Percentiles rank a stretch among this genome's conserved stretches.
phyloP scores from a whole-genome alignment of 177 flowering plant species.

The Vitis hybrid region DNA sequence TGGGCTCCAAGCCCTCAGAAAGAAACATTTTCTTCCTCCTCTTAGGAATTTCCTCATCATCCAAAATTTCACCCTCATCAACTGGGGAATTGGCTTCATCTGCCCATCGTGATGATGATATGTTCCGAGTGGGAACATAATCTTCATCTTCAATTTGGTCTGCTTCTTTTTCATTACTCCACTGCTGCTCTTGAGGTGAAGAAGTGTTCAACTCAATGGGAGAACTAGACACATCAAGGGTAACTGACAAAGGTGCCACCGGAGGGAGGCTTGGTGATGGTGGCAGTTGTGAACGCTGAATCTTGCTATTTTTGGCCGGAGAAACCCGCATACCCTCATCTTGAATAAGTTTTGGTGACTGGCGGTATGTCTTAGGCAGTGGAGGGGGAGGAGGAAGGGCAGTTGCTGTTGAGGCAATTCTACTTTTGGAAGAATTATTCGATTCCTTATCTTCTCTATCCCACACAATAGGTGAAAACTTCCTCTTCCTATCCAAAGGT shows the following conservation, averaged over 20 bases:
- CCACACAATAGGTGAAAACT: slow-evolving; percentile 91
- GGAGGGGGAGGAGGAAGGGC: slow-evolving; percentile 49
- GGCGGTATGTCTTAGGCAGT: slow-evolving; percentile 28
- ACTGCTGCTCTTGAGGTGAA: slow-evolving; percentile 26
- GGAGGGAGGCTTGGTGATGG: slow-evolving; percentile 30
- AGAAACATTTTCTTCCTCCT: slow-evolving; percentile 45
- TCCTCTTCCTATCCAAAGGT: slow-evolving; percentile 55
- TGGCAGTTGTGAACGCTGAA: slow-evolving; percentile 10
- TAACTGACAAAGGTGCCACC: slow-evolving; percentile 11
- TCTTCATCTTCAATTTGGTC: slow-evolving; percentile 62
- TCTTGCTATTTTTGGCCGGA: slow-evolving; percentile 13
- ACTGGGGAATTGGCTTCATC: slow-evolving; percentile 61
- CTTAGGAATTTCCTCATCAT: slow-evolving; percentile 40
- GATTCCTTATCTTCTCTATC: slow-evolving; percentile 67
- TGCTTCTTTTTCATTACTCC: slow-evolving; percentile 31
- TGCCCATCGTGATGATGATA: slow-evolving; percentile 93
- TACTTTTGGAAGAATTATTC: slow-evolving; percentile 17
- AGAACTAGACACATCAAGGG: slow-evolving; percentile 20
- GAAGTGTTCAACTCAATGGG: slow-evolving; percentile 26
- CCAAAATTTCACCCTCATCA: slow-evolving; percentile 75
- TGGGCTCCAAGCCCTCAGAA: slow-evolving; percentile 29
- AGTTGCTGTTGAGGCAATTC: slow-evolving; percentile 9
- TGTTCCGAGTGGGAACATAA: slow-evolving; percentile 51
- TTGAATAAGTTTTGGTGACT: slow-evolving; percentile 27
- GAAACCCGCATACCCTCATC: slow-evolving; percentile 32